These are phyloP conservation scores for Pseudozyma sp. DNA, from an alignment of 1,284 basidiomycete genomes.

Conservation along the genomic window DNA sequence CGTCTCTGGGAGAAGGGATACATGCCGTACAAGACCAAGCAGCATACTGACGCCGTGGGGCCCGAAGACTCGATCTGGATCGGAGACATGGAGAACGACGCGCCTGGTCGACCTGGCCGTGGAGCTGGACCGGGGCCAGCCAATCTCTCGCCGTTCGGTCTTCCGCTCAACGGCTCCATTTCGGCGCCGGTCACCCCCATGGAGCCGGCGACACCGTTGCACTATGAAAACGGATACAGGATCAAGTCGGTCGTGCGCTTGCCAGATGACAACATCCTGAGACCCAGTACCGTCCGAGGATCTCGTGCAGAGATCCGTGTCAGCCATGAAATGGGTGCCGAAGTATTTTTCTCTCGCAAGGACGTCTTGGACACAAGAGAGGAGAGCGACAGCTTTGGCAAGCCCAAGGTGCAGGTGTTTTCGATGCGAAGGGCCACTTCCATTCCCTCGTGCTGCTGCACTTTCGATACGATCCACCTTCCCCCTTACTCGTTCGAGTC, in stretches of 20 bases:
- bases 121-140: conserved; percentile 40
- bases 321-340: conserved; percentile 64
- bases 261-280: conserved; percentile 62
- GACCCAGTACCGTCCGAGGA: conserved; percentile 64
- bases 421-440: conserved; percentile 60
- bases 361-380: conserved; percentile 59
- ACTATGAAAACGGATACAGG: conserved; percentile 57
- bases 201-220: conserved; percentile 44
- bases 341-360: conserved; percentile 65
- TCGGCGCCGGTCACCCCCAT: conserved; percentile 50
- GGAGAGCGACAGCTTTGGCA: conserved; percentile 58
- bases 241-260: conserved; percentile 63
- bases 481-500: conserved; percentile 66
- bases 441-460: conserved; percentile 63
- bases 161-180: conserved; percentile 48
- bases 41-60: conserved; percentile 37
- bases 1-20: conserved; percentile 65
- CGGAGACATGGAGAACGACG: conserved; percentile 41
- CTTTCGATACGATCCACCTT: conserved; percentile 65
- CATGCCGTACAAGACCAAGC: conserved; percentile 64
- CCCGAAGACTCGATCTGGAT: conserved; percentile 59
- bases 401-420: conserved; percentile 67
- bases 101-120: conserved; percentile 49
- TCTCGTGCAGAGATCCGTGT: conserved; percentile 64
- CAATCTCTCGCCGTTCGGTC: conserved; percentile 50